Conservation (phyloP, 371 early-diverging fungal species). For the Apophysomyces elegans region DNA sequence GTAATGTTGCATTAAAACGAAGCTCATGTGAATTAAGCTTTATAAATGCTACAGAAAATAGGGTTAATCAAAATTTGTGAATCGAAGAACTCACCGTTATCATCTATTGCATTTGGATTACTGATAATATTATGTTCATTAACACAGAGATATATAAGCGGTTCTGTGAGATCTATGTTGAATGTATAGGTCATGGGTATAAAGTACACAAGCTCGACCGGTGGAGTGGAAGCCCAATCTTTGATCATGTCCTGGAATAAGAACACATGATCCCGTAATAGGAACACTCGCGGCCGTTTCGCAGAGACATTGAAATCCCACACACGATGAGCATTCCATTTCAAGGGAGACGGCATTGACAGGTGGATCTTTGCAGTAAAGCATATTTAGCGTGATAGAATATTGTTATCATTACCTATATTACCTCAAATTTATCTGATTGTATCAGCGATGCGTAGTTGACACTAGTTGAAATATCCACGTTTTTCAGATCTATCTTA, state of each 20-base stretch:
- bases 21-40: slow-evolving; percentile 54
- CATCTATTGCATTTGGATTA: slow-evolving; percentile 71
- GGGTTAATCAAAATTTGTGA: not conserved
- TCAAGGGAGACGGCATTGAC: slow-evolving; percentile 66
- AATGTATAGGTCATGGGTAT: slow-evolving; percentile 73
- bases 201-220: slow-evolving; percentile 66
- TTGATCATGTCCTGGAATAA: slow-evolving; percentile 76
- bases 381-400: not conserved
- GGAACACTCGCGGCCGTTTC: slow-evolving; percentile 52
- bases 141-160: slow-evolving; percentile 68
- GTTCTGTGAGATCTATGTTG: slow-evolving; percentile 55
- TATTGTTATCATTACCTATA: not conserved
- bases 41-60: slow-evolving; percentile 57
- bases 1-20: slow-evolving; percentile 51
- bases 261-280: slow-evolving; percentile 85
- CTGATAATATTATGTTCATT: slow-evolving; percentile 87
- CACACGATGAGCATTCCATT: slow-evolving; percentile 78
- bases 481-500: slow-evolving; percentile 54
- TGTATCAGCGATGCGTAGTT: slow-evolving; percentile 70
- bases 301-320: slow-evolving; percentile 66
- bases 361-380: slow-evolving; percentile 51
- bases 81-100: slow-evolving; percentile 67
- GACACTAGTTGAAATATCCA: slow-evolving; percentile 68
- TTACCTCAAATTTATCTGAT: slow-evolving; percentile 58
- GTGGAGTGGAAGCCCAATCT: slow-evolving; percentile 71